Conservation (phyloP, 768 basidiomycete species). For the Mycena latifolia region DNA sequence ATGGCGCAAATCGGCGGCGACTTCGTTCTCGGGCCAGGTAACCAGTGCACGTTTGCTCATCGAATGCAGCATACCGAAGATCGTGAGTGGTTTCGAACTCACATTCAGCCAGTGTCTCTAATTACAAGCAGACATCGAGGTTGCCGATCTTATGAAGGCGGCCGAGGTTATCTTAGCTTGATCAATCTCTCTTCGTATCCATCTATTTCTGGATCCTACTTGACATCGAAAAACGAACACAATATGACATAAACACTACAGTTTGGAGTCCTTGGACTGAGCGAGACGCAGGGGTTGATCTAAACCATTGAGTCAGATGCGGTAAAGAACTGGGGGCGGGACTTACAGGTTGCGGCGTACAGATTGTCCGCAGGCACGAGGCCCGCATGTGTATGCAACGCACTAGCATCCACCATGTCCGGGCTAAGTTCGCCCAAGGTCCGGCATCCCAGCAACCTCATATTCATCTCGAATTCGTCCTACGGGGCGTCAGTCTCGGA, state of each 20-base stretch:
- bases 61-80: conserved; percentile 76
- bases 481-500: conserved; percentile 44
- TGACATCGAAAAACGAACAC: too few species aligned
- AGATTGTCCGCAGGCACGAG: conserved; percentile 44
- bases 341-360: conserved; percentile 49
- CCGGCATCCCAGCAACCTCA: conserved; percentile 89
- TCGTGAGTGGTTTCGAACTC: conserved; percentile 53
- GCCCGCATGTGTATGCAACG: conserved; percentile 48
- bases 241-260: background rate
- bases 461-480: conserved; percentile 99
- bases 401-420: conserved; percentile 89
- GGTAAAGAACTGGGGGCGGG: background rate
- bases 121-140: conserved; percentile 66
- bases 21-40: conserved; percentile 72
- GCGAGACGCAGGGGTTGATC: conserved; percentile 47
- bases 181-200: background rate
- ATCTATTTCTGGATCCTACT: too few species aligned
- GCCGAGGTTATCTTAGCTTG: conserved; percentile 49
- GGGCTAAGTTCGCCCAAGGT: conserved; percentile 83
- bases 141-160: conserved; percentile 59
- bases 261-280: conserved; percentile 35
- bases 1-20: conserved; percentile 74
- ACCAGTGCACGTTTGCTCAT: conserved; percentile 62
- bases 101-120: background rate
- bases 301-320: conserved; percentile 13